Base-by-base conservation (phyloP, 192 early-diverging fungal genomes). In the Backusella tuberculispora region DNA sequence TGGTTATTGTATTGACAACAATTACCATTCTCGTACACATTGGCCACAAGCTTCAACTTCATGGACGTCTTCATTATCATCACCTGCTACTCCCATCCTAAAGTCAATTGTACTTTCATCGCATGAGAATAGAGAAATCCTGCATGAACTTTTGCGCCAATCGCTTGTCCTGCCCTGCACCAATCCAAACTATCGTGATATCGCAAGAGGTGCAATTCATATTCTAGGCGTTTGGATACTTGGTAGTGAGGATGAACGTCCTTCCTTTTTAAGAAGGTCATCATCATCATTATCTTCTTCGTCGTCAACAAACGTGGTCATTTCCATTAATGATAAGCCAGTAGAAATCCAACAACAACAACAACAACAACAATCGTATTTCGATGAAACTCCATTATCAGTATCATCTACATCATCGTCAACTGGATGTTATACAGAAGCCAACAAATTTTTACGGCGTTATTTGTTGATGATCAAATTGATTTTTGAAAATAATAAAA, bases 71-170 rank as follows among this genome's bases (percentile, higher is more conserved):
- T 74, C 78, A 12, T 73, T 70, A 41, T 83, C 86, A 15, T 89
- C 88, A 48, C 88, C 89, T 4, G 87, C 86, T 15, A 88, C 86
- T 5, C 88, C 87, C 1, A 89, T 90, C 34, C 71, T 90, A 19
- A 90, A 89, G 48, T 88, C 85, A 0, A 88, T 90, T 44, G 83
- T 90, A 7, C 78, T 85, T n/a, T 82, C 82, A 1, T 82, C 83
- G 3, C 83, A 88, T 56, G 83, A 81, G 50, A 92, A 90, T 66
- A 73, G 93, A 2, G 93, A 95, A 77, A 84, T 94, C 24, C 80
- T 93, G 26, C 93, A 96, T 76, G 94, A 96, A 73, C 84, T 92
- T 42, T 64, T 95, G 1, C 78, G 90, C 46, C 94, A 96, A 77
- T 82, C 86, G 4, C 73, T 95, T 24, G 70, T 90, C 40, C 26